Conservation (phyloP, 23 red algal species). For the Gracilaria domingensis region DNA sequence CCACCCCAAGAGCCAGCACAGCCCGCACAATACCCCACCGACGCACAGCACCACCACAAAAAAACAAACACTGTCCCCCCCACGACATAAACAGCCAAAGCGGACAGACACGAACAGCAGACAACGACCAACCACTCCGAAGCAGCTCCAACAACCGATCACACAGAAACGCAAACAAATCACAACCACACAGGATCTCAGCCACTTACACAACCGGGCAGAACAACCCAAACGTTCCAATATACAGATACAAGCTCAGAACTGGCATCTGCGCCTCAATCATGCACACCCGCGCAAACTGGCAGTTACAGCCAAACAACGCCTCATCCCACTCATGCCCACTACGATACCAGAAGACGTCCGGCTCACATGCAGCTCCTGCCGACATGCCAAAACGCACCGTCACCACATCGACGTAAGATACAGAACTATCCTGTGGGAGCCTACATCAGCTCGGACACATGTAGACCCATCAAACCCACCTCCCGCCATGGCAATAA, state of each 20-base stretch:
- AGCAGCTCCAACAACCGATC: no score
- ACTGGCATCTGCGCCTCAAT: not conserved
- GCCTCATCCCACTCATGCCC: not conserved
- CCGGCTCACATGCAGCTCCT: not conserved
- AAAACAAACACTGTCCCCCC: no score
- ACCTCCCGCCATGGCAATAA: not conserved
- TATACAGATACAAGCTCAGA: not conserved
- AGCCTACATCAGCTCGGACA: slow-evolving; percentile 43
- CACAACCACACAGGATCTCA: no score
- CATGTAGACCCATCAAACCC: not conserved
- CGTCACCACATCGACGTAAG: not conserved
- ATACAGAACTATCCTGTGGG: not conserved
- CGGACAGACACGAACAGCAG: no score
- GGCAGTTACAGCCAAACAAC: slow-evolving; percentile 10
- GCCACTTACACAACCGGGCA: no score
- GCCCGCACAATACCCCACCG: no score
- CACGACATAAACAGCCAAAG: no score
- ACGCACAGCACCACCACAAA: no score
- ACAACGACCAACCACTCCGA: no score
- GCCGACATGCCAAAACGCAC: not conserved
- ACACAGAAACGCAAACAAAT: no score
- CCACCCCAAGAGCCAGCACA: not conserved
- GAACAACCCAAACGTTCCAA: not conserved
- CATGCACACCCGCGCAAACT: not conserved
- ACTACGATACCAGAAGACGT: not conserved